A percentile compares a stretch with the other conserved stretches of the same genome.
Conservation (phyloP, 176 grass and related monocot species). For the Eleusine indica region DNA sequence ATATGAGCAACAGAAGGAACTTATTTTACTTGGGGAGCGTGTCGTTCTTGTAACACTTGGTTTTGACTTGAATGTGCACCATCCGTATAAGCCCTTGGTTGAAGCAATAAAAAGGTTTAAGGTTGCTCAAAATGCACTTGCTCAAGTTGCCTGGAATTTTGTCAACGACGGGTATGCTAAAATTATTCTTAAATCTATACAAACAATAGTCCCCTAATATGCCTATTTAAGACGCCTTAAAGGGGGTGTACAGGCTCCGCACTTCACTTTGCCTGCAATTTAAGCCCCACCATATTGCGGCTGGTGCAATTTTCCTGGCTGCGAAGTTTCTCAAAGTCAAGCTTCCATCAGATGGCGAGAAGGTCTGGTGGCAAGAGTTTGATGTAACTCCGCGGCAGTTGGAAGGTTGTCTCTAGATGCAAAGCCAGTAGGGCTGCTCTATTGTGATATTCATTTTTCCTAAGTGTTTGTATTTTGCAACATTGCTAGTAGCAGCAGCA, state of each 20-base stretch:
- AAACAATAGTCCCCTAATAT: constrained; percentile 49
- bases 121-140: constrained; percentile 89
- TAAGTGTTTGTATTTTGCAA: not conserved
- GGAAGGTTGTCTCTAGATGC: constrained; percentile 82
- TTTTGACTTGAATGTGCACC: constrained; percentile 88
- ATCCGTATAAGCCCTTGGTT: constrained; percentile 90
- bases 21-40: constrained; percentile 87
- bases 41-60: constrained; percentile 81
- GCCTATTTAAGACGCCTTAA: constrained; percentile 67
- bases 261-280: constrained; percentile 96
- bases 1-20: constrained; percentile 94
- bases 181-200: constrained; percentile 54
- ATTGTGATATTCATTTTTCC: constrained; percentile 25
- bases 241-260: constrained; percentile 87
- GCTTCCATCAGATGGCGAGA: constrained; percentile 94
- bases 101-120: constrained; percentile 95
- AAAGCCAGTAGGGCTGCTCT: constrained; percentile 27
- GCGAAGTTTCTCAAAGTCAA: constrained; percentile 97
- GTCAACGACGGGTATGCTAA: constrained; percentile 98
- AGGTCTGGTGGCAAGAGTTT: constrained; percentile 98
- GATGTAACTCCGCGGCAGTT: constrained; percentile 91
- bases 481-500: not conserved
- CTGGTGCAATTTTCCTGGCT: constrained; percentile 93
- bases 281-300: constrained; percentile 97
- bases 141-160: constrained; percentile 99